Evolutionary conservation across 805 yeast species (phyloP).

Genomic region (Torulaspora indica): DNA sequence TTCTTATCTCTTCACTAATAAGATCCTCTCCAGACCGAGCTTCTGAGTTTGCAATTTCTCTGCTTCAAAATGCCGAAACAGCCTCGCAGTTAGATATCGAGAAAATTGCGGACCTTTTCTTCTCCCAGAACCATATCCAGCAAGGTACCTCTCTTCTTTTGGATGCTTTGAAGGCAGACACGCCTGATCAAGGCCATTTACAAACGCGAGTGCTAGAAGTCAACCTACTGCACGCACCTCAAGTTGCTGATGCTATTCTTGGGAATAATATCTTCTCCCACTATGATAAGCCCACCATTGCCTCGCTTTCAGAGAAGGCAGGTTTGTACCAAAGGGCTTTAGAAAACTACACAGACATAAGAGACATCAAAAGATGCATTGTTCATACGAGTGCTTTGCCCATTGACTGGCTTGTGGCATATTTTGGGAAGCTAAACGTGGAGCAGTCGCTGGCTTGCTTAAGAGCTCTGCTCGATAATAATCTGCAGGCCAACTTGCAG

Average conservation of each 20-base stretch:
- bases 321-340: constrained; percentile 93
- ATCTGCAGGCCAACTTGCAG: constrained; percentile 83
- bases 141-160: constrained; percentile 96
- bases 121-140: constrained; percentile 89
- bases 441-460: constrained; percentile 88
- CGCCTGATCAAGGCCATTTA: constrained; percentile 90
- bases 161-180: constrained; percentile 90
- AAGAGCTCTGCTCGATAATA: constrained; percentile 75
- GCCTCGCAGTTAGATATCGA: constrained; percentile 68
- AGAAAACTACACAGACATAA: constrained; percentile 90
- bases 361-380: constrained; percentile 92
- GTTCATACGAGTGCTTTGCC: constrained; percentile 82
- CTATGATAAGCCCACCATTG: constrained; percentile 90
- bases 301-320: constrained; percentile 90
- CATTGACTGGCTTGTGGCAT: constrained; percentile 87
- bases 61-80: constrained; percentile 60
- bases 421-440: constrained; percentile 89
- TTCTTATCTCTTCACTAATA: constrained; percentile 82
- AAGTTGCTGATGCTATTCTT: constrained; percentile 97
- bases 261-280: constrained; percentile 95
- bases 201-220: constrained; percentile 93
- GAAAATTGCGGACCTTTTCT: constrained; percentile 85
- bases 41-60: constrained; percentile 89
- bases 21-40: constrained; percentile 97
- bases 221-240: constrained; percentile 93